Conservation (phyloP, 78 protist species). For the Speleostelium caveatum region DNA sequence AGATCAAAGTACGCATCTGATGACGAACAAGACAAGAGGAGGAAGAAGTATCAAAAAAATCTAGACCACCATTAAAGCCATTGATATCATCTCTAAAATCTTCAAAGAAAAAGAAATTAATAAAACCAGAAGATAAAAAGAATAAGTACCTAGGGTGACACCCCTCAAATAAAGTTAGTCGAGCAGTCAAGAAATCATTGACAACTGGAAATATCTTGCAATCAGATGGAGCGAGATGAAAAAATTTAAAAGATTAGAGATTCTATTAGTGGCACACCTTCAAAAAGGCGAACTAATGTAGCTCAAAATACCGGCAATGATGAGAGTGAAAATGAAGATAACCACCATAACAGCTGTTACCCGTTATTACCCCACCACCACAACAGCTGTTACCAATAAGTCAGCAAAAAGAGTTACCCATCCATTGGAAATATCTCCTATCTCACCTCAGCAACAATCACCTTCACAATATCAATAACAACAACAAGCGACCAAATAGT, state of each 20-base stretch:
- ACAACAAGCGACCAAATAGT: neutral
- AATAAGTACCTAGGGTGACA: neutral
- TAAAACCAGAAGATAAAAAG: neutral
- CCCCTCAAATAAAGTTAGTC: neutral
- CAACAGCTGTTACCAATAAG: constrained; percentile 7
- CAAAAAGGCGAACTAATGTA: neutral
- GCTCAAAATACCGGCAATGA: neutral
- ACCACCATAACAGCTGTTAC: neutral
- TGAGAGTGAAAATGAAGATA: neutral
- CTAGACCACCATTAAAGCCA: neutral
- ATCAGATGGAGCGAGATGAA: neutral
- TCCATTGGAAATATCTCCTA: constrained; percentile 27
- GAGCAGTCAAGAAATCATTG: constrained; percentile 9
- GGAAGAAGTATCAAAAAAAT: neutral
- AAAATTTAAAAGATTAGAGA: neutral
- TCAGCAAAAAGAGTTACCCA: neutral
- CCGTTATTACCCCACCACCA: neutral
- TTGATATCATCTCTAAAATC: neutral
- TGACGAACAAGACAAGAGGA: neutral
- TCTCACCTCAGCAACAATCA: neutral
- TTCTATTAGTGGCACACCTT: neutral
- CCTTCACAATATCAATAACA: neutral
- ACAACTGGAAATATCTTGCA: constrained; percentile 27
- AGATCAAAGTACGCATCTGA: too few relatives aligned
- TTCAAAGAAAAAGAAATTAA: neutral